These are phyloP conservation scores for Begonia peltatifolia DNA, from an alignment of 306 rosid species.

Conservation along the genomic window DNA sequence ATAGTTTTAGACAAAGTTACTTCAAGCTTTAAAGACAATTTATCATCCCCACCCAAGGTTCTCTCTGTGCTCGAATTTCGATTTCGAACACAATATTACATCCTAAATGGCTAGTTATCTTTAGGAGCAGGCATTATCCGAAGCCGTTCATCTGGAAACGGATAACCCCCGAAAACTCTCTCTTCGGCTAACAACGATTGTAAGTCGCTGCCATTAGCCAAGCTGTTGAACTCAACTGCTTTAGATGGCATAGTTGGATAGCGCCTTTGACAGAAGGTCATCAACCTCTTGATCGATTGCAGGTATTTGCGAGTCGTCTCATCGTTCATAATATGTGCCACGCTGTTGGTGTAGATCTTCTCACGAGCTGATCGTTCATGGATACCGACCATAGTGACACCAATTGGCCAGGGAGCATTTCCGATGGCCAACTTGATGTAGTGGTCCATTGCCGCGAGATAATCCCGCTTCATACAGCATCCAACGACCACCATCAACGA, in stretches of 20 bases:
- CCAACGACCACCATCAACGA: constrained; percentile 69
- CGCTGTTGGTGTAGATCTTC: constrained; percentile 97
- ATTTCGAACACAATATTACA: no score
- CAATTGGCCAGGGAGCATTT: constrained; percentile 99
- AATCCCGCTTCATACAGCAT: constrained; percentile 91
- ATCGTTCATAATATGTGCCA: constrained; percentile 95
- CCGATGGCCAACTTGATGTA: constrained; percentile 92
- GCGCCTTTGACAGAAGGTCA: constrained; percentile 95
- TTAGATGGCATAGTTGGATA: constrained; percentile 93
- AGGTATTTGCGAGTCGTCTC: constrained; percentile 92
- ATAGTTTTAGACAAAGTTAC: no score
- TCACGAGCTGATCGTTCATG: constrained; percentile 98
- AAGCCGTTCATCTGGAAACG: constrained; percentile 52
- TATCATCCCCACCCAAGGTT: no score
- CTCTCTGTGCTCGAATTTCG: no score
- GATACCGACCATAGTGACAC: constrained; percentile 99
- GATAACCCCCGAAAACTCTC: constrained; percentile 33
- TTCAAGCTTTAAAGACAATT: no score
- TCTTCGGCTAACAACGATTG: constrained; percentile 88
- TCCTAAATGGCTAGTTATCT: constrained; percentile 20
- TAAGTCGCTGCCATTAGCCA: constrained; percentile 98
- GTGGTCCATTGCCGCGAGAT: constrained; percentile 96
- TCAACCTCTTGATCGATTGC: constrained; percentile 82
- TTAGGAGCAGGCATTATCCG: constrained; percentile 64
- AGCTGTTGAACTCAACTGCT: constrained; percentile 98